A percentile compares a stretch with the other conserved stretches of the same genome.
These are phyloP conservation scores for Tolypocladium endophyticum DNA, from an alignment of 2,329 filamentous ascomycete genomes.

Conservation along the genomic window DNA sequence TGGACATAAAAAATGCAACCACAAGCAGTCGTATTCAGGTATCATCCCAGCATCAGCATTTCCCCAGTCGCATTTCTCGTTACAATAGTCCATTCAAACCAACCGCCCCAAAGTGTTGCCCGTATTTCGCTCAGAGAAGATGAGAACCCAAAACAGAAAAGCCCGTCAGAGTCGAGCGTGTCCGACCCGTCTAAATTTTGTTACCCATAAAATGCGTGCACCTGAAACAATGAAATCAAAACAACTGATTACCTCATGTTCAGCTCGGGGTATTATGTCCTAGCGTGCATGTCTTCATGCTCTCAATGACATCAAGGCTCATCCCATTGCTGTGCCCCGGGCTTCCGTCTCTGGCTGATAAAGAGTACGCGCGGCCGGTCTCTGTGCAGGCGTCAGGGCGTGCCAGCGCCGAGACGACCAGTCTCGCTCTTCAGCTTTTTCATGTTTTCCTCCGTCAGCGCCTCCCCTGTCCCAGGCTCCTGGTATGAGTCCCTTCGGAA, in stretches of 20 bases:
- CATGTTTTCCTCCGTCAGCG: conserved; percentile 44
- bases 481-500: conserved; percentile 23
- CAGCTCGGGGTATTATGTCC: background rate
- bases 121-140: background rate
- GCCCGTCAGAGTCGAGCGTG: background rate
- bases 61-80: background rate
- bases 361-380: background rate
- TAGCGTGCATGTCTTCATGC: background rate
- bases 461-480: conserved; percentile 26
- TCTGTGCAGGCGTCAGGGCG: background rate
- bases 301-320: background rate
- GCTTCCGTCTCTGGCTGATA: background rate
- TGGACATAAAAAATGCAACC: background rate
- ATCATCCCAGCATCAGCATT: background rate
- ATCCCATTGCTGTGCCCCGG: background rate
- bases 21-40: background rate
- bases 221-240: background rate
- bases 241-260: background rate
- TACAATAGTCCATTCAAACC: background rate
- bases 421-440: conserved; percentile 32
- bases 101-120: background rate
- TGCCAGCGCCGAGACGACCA: background rate
- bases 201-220: background rate
- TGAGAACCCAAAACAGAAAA: background rate
- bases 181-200: background rate